phyloP scores from a whole-genome alignment of 2,329 filamentous ascomycete species.

The Colletotrichum caudatum region DNA sequence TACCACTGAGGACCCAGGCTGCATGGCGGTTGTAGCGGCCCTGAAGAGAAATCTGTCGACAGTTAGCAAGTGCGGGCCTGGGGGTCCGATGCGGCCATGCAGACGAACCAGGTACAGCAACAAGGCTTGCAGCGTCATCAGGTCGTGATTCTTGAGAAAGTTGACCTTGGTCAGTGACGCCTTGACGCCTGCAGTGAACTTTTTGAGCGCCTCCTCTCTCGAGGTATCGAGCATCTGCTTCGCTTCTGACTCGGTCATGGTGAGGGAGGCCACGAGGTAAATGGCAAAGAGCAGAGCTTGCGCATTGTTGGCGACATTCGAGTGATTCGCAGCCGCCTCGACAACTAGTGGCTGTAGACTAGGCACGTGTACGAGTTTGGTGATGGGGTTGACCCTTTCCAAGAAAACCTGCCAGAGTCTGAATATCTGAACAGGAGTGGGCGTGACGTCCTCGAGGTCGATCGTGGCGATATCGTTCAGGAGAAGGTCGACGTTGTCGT shows the following conservation, averaged over 20 bases:
- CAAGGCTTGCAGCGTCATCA: conserved; percentile 70
- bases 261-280: conserved; percentile 41
- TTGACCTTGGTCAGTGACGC: conserved; percentile 62
- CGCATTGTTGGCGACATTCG: conserved; percentile 61
- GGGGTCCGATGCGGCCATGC: neutral
- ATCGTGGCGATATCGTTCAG: conserved; percentile 57
- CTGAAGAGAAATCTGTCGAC: conserved; percentile 63
- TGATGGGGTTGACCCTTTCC: conserved; percentile 79
- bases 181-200: conserved; percentile 65
- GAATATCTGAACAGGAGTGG: conserved; percentile 74
- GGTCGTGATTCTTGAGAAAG: conserved; percentile 70
- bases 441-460: conserved; percentile 67
- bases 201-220: conserved; percentile 62
- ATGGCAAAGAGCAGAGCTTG: conserved; percentile 44
- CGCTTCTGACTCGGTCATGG: conserved; percentile 62
- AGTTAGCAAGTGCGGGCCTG: conserved; percentile 37
- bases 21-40: conserved; percentile 70
- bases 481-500: conserved; percentile 65
- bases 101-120: conserved; percentile 66
- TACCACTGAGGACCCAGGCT: conserved; percentile 70
- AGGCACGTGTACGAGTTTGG: conserved; percentile 79
- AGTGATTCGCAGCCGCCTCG: conserved; percentile 69
- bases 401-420: conserved; percentile 81
- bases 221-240: conserved; percentile 62
- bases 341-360: conserved; percentile 74